phyloP scores from a whole-genome alignment of 1,284 basidiomycete species.

The Malassezia cuniculi region DNA sequence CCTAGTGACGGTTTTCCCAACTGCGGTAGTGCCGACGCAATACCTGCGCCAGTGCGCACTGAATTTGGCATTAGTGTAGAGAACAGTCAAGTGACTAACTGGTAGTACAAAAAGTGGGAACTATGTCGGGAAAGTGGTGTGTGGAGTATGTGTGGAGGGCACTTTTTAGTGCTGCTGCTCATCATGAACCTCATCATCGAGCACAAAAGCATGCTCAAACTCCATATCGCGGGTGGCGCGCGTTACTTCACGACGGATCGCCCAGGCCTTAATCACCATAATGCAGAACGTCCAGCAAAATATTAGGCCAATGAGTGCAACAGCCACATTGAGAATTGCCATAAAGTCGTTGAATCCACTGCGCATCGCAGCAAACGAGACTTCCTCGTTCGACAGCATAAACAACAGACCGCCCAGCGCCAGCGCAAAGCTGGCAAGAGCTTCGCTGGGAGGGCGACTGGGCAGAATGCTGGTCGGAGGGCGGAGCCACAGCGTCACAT shows the following conservation, averaged over 20 bases:
- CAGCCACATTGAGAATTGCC: constrained; percentile 37
- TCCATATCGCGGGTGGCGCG: constrained; percentile 1
- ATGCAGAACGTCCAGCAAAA: constrained; percentile 32
- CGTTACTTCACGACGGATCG: constrained; percentile 20
- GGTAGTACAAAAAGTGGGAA: too few species aligned
- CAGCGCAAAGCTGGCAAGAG: constrained; percentile 71
- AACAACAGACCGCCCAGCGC: constrained; percentile 79
- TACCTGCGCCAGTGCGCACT: too few species aligned
- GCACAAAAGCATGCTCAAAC: constrained; percentile 17
- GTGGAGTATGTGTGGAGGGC: background rate
- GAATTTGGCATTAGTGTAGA: too few species aligned
- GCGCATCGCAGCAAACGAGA: constrained; percentile 82
- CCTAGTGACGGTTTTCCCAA: too few species aligned
- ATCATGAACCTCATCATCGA: constrained; percentile 18
- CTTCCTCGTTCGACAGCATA: constrained; percentile 79
- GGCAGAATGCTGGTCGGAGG: constrained; percentile 55
- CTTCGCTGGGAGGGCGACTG: constrained; percentile 86
- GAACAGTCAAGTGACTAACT: too few species aligned
- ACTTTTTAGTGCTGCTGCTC: background rate
- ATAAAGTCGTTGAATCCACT: constrained; percentile 66
- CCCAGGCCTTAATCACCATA: constrained; percentile 37
- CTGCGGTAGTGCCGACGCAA: too few species aligned
- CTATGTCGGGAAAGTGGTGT: background rate
- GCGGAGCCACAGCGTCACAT: constrained; percentile 82
- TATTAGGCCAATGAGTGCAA: constrained; percentile 30